phyloP scores from a whole-genome alignment of 2,329 filamentous ascomycete genomes.

The Exophiala xenobiotica region DNA sequence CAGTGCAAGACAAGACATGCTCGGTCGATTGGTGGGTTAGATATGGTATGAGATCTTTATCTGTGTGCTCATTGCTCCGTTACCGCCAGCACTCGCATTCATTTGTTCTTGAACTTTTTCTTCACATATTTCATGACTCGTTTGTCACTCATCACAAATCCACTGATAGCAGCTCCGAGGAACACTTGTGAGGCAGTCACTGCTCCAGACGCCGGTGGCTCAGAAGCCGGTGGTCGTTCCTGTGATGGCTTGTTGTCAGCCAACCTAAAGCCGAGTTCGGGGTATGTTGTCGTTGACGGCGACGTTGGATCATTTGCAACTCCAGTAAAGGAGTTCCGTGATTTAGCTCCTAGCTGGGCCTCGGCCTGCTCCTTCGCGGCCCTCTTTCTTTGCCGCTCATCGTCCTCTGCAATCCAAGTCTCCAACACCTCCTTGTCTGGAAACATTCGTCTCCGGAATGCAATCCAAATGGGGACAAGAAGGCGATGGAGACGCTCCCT shows the following conservation, averaged over 20 bases:
- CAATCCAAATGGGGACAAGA: slow-evolving; percentile 31
- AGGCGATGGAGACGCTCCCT: slow-evolving; percentile 29
- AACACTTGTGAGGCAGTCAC: slow-evolving; percentile 21
- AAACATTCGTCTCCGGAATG: slow-evolving; percentile 29
- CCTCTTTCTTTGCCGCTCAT: slow-evolving; percentile 6
- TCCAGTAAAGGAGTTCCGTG: not conserved
- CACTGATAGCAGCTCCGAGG: slow-evolving; percentile 22
- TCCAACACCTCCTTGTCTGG: slow-evolving; percentile 21
- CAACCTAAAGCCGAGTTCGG: slow-evolving; percentile 21
- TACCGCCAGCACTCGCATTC: not conserved
- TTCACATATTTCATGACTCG: slow-evolving; percentile 20
- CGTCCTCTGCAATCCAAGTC: slow-evolving; percentile 20
- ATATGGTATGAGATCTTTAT: too few species aligned
- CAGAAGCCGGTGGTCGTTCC: not conserved
- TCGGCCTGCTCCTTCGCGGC: not conserved
- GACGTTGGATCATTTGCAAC: not conserved
- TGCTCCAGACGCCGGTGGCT: not conserved
- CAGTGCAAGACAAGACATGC: too few species aligned
- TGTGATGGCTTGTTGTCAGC: not conserved
- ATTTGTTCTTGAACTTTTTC: slow-evolving; percentile 20
- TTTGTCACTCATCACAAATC: slow-evolving; percentile 23
- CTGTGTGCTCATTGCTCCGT: too few species aligned
- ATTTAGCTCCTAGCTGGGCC: not conserved
- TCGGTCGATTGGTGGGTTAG: too few species aligned
- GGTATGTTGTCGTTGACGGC: slow-evolving; percentile 2